Evolutionary conservation across 2,329 filamentous ascomycete species (phyloP).

Genomic region (Ophiostoma ips): DNA sequence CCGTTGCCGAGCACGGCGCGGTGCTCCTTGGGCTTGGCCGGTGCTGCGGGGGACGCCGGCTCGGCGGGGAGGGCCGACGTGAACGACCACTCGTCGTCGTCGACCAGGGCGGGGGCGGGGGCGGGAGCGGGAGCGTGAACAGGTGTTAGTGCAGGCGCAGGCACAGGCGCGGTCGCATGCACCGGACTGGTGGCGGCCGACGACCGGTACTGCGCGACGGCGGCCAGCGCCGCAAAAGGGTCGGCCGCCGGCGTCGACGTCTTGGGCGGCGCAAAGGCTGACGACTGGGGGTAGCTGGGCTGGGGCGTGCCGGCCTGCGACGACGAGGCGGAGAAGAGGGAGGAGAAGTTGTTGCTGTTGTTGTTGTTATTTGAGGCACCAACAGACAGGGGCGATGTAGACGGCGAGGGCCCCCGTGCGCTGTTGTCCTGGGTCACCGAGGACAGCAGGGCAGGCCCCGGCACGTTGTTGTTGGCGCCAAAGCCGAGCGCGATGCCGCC

Average conservation of each 20-base stretch:
- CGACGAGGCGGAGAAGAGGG: constrained; percentile 29
- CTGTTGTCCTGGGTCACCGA: constrained; percentile 48
- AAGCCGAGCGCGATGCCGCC: constrained; percentile 77
- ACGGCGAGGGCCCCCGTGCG: constrained; percentile 25
- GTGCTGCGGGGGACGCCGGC: no score
- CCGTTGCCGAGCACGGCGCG: constrained; percentile 56
- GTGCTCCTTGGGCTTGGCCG: constrained; percentile 41
- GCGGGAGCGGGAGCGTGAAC: constrained; percentile 19
- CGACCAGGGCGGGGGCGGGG: constrained; percentile 22
- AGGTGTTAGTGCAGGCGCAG: constrained; percentile 3
- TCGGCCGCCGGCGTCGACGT: constrained; percentile 25
- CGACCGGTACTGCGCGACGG: constrained; percentile 21
- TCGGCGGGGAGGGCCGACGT: constrained; percentile 66
- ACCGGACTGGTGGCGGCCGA: constrained; percentile 19
- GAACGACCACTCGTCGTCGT: constrained; percentile 92
- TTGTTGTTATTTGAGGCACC: constrained; percentile 20
- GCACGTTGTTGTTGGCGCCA: constrained; percentile 52
- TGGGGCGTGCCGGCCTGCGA: constrained; percentile 42
- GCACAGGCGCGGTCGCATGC: constrained; percentile 14
- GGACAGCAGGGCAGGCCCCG: constrained; percentile 50
- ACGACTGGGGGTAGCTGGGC: constrained; percentile 30
- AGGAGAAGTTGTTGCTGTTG: constrained; percentile 25
- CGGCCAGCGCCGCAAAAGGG: constrained; percentile 38
- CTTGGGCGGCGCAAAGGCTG: constrained; percentile 31
- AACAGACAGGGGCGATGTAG: not conserved